phyloP scores from a whole-genome alignment of 768 basidiomycete genomes.

The Leccinum rimulosum region DNA sequence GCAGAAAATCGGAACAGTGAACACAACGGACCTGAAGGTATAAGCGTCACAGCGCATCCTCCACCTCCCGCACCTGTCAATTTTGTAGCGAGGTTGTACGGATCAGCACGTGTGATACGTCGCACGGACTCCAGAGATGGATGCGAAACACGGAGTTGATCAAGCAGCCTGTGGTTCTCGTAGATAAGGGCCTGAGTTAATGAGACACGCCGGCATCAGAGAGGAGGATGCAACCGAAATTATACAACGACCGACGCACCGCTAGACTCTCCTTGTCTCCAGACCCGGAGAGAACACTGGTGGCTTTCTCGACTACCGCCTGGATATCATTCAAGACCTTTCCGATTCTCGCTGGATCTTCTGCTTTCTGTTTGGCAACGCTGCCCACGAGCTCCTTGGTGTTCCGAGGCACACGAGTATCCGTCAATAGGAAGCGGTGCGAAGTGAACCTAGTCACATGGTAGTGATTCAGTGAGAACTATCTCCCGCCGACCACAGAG shows the following conservation, averaged over 20 bases:
- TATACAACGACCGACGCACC: conserved; percentile 43
- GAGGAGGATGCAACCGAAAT: neutral
- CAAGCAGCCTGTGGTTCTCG: conserved; percentile 87
- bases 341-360: conserved; percentile 87
- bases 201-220: conserved; percentile 1
- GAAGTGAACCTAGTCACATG: conserved; percentile 72
- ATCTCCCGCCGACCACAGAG: neutral
- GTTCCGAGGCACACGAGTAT: conserved; percentile 90
- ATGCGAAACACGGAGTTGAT: conserved; percentile 88
- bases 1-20: neutral
- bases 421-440: conserved; percentile 84
- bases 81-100: conserved; percentile 82
- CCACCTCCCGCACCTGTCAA: conserved; percentile 97
- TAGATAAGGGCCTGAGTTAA: conserved; percentile 64
- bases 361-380: conserved; percentile 69
- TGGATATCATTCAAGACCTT: conserved; percentile 80
- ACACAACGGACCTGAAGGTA: conserved; percentile 78
- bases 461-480: conserved; percentile 6
- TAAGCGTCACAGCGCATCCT: conserved; percentile 93
- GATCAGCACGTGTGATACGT: conserved; percentile 57
- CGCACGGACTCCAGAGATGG: conserved; percentile 81
- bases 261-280: conserved; percentile 32
- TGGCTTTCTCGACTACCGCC: conserved; percentile 79
- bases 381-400: conserved; percentile 92
- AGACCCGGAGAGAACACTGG: conserved; percentile 65